Conservation (phyloP, 2,329 filamentous ascomycete genomes). For the Cadophora gregata region DNA sequence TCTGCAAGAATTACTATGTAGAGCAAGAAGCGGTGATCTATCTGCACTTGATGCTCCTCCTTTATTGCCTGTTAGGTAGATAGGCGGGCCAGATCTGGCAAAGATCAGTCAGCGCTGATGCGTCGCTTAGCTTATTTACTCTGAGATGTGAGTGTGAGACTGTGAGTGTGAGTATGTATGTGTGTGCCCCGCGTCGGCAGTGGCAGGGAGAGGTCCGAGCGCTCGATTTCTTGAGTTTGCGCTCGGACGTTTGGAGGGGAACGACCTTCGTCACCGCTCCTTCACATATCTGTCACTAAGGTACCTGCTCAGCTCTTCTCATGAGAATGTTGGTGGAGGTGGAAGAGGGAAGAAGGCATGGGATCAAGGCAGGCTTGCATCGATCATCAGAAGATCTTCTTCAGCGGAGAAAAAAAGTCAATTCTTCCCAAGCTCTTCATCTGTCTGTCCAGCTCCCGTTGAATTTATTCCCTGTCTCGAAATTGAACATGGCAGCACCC, state of each 20-base stretch:
- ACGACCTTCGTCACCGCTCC: not conserved
- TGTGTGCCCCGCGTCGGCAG: conserved; percentile 25
- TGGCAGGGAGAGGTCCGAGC: conserved; percentile 24
- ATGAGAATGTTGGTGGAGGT: not conserved
- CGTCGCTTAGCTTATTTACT: conserved; percentile 11
- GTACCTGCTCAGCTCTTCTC: not conserved
- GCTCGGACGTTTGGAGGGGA: conserved; percentile 9
- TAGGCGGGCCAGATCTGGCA: not conserved
- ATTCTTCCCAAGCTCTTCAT: not conserved
- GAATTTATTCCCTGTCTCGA: not conserved
- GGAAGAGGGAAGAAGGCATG: not conserved
- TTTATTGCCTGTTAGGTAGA: no score
- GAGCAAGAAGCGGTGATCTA: not conserved
- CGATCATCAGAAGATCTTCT: conserved; percentile 12
- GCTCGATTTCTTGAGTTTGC: not conserved
- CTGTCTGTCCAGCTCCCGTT: not conserved
- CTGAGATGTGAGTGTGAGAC: no score
- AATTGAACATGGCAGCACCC: not conserved
- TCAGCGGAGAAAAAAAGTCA: conserved; percentile 6
- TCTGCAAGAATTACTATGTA: no score
- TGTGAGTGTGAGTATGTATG: no score
- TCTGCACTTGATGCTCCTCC: not conserved
- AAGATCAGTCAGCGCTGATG: conserved; percentile 21
- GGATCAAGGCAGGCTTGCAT: not conserved
- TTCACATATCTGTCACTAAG: not conserved